These are phyloP conservation scores for Linderniella brevidens DNA, from an alignment of 257 asterid species.

Conservation along the genomic window DNA sequence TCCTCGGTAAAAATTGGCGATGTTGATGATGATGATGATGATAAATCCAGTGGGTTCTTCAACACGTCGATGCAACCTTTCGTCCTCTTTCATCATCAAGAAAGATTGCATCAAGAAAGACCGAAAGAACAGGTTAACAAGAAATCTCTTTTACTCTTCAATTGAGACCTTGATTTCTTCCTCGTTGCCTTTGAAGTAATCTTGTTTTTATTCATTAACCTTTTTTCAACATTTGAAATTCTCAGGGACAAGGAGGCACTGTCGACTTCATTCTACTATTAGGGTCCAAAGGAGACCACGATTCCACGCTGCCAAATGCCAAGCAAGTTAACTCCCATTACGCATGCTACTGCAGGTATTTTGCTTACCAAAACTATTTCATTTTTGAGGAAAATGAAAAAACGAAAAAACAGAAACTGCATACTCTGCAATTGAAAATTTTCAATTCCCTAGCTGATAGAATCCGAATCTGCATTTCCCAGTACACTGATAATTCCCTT, in stretches of 20 bases:
- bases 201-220: slow-evolving; percentile 4
- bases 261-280: slow-evolving; percentile 71
- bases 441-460: too few species aligned
- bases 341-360: slow-evolving; percentile 60
- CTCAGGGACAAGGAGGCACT: slow-evolving; percentile 34
- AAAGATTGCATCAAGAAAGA: slow-evolving; percentile 48
- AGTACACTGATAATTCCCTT: too few species aligned
- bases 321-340: slow-evolving; percentile 44
- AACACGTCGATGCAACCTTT: slow-evolving; percentile 49
- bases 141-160: background rate
- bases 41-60: slow-evolving; percentile 21
- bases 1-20: slow-evolving; percentile 21
- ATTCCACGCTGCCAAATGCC: slow-evolving; percentile 16
- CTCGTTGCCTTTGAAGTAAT: background rate
- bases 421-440: background rate
- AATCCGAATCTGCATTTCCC: too few species aligned
- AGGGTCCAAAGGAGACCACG: slow-evolving; percentile 21
- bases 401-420: background rate
- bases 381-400: background rate
- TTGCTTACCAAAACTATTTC: background rate
- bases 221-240: slow-evolving; percentile 4
- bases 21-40: slow-evolving; percentile 30
- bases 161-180: slow-evolving; percentile 5
- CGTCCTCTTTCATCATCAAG: slow-evolving; percentile 47
- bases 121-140: slow-evolving; percentile 29